Evolutionary conservation across 2,329 filamentous ascomycete species (phyloP).

Genomic region (Neurospora crassa): DNA sequence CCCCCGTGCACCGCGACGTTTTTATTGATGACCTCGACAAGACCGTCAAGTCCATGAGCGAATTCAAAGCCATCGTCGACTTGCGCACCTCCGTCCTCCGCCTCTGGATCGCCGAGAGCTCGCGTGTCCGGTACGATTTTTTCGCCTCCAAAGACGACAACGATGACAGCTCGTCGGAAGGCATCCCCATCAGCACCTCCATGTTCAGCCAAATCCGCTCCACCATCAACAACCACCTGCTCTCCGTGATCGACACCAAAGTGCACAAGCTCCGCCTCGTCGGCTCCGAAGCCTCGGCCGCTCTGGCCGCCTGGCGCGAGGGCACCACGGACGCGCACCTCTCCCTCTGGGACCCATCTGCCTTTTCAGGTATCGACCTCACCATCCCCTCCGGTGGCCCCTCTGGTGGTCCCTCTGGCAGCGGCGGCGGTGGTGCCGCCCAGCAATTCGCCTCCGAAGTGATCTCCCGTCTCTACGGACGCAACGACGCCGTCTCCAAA

Average conservation of each 20-base stretch:
- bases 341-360: slow-evolving; percentile 58
- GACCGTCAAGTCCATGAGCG: slow-evolving; percentile 47
- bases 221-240: slow-evolving; percentile 59
- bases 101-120: slow-evolving; percentile 64
- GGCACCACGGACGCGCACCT: slow-evolving; percentile 39
- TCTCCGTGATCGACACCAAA: slow-evolving; percentile 52
- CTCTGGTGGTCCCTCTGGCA: slow-evolving; percentile 22
- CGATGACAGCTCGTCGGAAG: too few species aligned
- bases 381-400: slow-evolving; percentile 18
- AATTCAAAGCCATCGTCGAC: slow-evolving; percentile 60
- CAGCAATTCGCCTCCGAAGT: slow-evolving; percentile 60
- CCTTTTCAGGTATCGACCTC: slow-evolving; percentile 53
- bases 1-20: slow-evolving; percentile 46
- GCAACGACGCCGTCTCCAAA: slow-evolving; percentile 54
- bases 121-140: slow-evolving; percentile 49
- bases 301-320: slow-evolving; percentile 50
- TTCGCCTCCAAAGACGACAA: slow-evolving; percentile 25
- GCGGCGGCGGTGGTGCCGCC: slow-evolving; percentile 40
- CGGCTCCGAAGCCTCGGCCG: slow-evolving; percentile 52
- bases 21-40: slow-evolving; percentile 53
- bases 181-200: slow-evolving; percentile 27
- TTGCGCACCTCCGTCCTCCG: slow-evolving; percentile 62
- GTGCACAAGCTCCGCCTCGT: slow-evolving; percentile 56
- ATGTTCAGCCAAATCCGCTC: slow-evolving; percentile 61
- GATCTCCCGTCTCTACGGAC: slow-evolving; percentile 60